phyloP scores from a whole-genome alignment of 2,329 filamentous ascomycete genomes.

The Monosporascus cannonballus region DNA sequence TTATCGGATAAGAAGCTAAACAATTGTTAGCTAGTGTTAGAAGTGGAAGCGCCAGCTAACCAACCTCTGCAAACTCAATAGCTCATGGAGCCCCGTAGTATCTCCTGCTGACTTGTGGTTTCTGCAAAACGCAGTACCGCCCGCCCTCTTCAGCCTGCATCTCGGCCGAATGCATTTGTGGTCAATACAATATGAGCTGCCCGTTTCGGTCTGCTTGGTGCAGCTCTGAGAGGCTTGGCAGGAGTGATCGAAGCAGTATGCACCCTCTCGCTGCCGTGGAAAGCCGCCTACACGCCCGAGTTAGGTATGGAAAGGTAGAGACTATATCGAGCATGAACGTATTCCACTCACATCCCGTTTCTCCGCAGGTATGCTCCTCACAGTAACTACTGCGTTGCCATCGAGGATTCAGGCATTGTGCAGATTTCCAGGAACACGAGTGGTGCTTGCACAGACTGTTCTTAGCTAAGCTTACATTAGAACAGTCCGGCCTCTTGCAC shows the following conservation, averaged over 20 bases:
- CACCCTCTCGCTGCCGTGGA: slow-evolving; percentile 6
- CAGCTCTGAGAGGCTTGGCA: slow-evolving; percentile 11
- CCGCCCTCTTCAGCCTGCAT: slow-evolving; percentile 11
- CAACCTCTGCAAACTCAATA: slow-evolving; percentile 13
- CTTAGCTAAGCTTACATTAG: slow-evolving; percentile 7
- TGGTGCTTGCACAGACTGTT: slow-evolving; percentile 10
- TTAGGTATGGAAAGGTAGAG: too few relatives aligned
- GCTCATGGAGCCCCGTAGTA: slow-evolving; percentile 6
- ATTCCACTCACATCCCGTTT: slow-evolving; percentile 8
- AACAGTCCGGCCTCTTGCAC: slow-evolving; percentile 7
- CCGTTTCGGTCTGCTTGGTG: slow-evolving; percentile 9
- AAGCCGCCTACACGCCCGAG: slow-evolving; percentile 2
- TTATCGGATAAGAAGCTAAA: slow-evolving; percentile 9
- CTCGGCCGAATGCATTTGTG: slow-evolving; percentile 12
- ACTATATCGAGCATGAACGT: too few relatives aligned
- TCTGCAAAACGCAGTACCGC: slow-evolving; percentile 9
- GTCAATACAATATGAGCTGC: slow-evolving; percentile 12
- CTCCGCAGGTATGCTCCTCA: slow-evolving; percentile 13
- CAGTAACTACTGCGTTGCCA: slow-evolving; percentile 14
- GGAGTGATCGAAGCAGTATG: slow-evolving; percentile 14
- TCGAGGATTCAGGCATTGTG: slow-evolving; percentile 9
- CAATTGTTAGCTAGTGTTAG: slow-evolving; percentile 1
- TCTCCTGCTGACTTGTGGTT: slow-evolving; percentile 9
- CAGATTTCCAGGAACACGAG: slow-evolving; percentile 9
- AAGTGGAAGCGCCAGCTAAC: neutral